phyloP scores from a whole-genome alignment of 2,329 filamentous ascomycete genomes.

The Amesomyces nigricolor region DNA sequence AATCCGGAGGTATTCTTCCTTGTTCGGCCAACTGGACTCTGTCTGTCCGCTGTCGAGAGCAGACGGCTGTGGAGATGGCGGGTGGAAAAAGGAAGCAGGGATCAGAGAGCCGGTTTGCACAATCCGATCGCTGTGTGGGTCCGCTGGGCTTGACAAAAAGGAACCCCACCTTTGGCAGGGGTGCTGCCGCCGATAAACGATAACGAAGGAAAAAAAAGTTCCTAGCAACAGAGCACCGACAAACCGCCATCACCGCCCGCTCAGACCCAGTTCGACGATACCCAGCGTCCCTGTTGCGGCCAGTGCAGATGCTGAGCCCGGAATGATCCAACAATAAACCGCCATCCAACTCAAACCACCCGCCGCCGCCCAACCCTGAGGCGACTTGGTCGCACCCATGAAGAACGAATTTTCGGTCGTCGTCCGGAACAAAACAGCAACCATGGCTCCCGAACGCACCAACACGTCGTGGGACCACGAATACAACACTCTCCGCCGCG shows the following conservation, averaged over 20 bases:
- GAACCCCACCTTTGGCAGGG: background rate
- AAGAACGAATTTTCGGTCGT: background rate
- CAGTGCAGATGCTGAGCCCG: background rate
- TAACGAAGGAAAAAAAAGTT: constrained; percentile 24
- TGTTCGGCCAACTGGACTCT: no score
- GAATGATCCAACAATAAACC: constrained; percentile 3
- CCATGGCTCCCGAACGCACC: constrained; percentile 44
- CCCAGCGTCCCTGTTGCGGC: background rate
- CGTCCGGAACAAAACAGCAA: background rate
- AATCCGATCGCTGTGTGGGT: background rate
- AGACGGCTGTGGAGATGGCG: no score
- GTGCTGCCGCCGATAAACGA: constrained; percentile 23
- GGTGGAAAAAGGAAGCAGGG: no score
- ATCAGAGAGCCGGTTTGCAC: background rate
- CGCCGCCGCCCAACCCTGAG: constrained; percentile 6
- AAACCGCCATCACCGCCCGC: background rate
- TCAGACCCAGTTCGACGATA: background rate
- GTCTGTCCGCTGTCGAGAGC: no score
- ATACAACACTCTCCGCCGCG: constrained; percentile 79
- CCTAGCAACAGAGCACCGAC: background rate
- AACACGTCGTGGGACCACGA: constrained; percentile 72
- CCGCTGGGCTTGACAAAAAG: background rate
- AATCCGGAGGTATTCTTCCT: no score
- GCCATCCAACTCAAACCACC: background rate
- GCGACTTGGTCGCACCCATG: background rate